Conservation (phyloP, 257 asterid genomes). For the Anisodus acutangulus region DNA sequence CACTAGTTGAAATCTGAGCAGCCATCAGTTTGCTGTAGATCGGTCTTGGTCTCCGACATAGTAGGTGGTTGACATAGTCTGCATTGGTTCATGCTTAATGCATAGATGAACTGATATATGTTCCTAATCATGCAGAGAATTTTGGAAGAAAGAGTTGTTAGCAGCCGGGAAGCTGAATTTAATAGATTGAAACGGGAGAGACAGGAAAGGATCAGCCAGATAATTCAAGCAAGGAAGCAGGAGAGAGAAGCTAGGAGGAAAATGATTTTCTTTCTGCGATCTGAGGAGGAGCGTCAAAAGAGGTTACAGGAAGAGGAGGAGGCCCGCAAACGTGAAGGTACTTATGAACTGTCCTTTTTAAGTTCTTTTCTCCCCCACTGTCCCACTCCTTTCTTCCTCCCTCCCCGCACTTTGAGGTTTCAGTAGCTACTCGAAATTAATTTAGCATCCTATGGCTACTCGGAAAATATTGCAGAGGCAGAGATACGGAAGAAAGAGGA, state of each 20-base stretch:
- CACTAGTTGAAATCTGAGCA: constrained; percentile 24
- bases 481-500: constrained; percentile 75
- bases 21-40: not conserved
- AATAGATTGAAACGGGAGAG: constrained; percentile 55
- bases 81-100: not conserved
- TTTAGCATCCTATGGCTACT: constrained; percentile 2
- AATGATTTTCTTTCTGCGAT: constrained; percentile 59
- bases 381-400: no score
- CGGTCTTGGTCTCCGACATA: not conserved
- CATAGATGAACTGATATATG: constrained; percentile 7
- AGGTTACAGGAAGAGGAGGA: constrained; percentile 83
- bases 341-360: not conserved
- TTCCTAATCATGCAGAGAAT: constrained; percentile 45
- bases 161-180: constrained; percentile 52
- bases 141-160: constrained; percentile 60
- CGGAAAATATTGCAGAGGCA: constrained; percentile 50
- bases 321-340: constrained; percentile 87
- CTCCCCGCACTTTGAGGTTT: not conserved
- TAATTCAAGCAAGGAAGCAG: constrained; percentile 58
- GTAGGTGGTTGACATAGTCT: not conserved
- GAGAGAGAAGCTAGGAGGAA: constrained; percentile 78
- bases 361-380: no score
- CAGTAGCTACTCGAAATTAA: not conserved
- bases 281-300: constrained; percentile 74
- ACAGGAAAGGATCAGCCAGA: constrained; percentile 51